Evolutionary conservation across 805 yeast genomes (phyloP), one percentile per base, ranked within the genome.

Genomic region (Komagataella pseudopastoris): DNA sequence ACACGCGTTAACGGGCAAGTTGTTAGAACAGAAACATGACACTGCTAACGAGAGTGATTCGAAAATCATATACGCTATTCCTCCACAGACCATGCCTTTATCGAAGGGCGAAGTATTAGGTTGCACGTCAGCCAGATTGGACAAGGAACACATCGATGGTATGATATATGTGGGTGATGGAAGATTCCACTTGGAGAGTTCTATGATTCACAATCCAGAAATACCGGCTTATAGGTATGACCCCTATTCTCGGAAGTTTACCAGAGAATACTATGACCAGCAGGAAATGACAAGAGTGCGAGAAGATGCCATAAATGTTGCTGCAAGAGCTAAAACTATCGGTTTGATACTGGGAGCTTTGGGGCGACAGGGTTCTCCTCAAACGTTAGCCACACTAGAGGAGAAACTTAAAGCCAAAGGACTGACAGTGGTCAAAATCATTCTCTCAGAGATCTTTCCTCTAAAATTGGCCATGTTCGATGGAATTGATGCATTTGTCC

Each of bases 41-140:
- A 30, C 39, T 10, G 39, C n/a, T 8, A 49, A 45, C 23, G 51
- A 50, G 30, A 20, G 44, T 23, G 51, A 49, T 12, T 63, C 68
- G 3, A 72, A 75, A 51, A 68, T 79, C 23, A 67, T 90, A 6
- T 78, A 77, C 59, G 73, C 86, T 2, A 74, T 81, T 4, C 85
- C 98, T 1, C 98, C 99, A 0, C 99, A 93, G 63, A 85, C 88
- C 8, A 79, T 78, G 72, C 99, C 99, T 0, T 67, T 93, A 4
- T 89, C 97, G 1, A 88, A 87, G 60, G 99, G 98, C 51, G 99
- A 93, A 63, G 96, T 93, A 0, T 71, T 93, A 14, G 99, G 99
- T 0, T 93, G 99, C 64, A 93, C 99, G 0, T 88, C 97, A 1
- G 91, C 96, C 23, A 71, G 86, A 54, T 67, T 93, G 46, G 83